Base-by-base conservation (phyloP, 2,329 filamentous ascomycete species). In the Aspergillus sp. region DNA sequence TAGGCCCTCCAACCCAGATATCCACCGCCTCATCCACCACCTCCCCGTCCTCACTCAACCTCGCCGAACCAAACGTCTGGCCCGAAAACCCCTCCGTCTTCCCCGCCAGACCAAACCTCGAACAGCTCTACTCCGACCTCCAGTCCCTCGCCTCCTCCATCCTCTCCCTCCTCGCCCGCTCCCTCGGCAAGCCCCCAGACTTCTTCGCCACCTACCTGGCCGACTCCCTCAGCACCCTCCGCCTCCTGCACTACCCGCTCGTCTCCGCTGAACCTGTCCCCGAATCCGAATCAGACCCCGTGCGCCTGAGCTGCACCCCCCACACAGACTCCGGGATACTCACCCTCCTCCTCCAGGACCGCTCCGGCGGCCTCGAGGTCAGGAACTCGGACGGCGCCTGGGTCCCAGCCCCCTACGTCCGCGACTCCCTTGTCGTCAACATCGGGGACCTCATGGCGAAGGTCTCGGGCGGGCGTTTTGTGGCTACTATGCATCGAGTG, bases 341-440 rank as follows among this genome's bases (percentile, higher is more conserved):
- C 13, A 70, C 66, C 1, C 50, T 71, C 2, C 52, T 70, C 11
- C 61, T 67, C 40, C 65, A 69, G 48, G 66, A 68, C 43, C 41
- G 52, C 4, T 65, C 63, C 2, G 64, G 64, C 14, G 67, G 64
- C 0, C 51, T 71, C 3, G 66, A 71, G 45, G 65, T 70, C 2
- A 54, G 58, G 26, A 63, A 68, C 35, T 55, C 57, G 3, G 47
- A 53, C 5, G 60, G 58, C 1, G 40, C 57, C 13, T 69, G 64
- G 60, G 51, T 67, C 8, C 34, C 56, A 1, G 64, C 61, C 4
- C 58, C 62, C 1, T 61, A 61, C 33, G 45, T 67, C 3, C 54
- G 57, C 1, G 56, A 53, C 5, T 60, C 57, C 0, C 50, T 68
- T 8, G 60, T 68, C 0, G 63, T 68, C 26, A 68, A 68, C 35